Conservation (phyloP, 345 rosid genomes). For the Syzygium aqueum region DNA sequence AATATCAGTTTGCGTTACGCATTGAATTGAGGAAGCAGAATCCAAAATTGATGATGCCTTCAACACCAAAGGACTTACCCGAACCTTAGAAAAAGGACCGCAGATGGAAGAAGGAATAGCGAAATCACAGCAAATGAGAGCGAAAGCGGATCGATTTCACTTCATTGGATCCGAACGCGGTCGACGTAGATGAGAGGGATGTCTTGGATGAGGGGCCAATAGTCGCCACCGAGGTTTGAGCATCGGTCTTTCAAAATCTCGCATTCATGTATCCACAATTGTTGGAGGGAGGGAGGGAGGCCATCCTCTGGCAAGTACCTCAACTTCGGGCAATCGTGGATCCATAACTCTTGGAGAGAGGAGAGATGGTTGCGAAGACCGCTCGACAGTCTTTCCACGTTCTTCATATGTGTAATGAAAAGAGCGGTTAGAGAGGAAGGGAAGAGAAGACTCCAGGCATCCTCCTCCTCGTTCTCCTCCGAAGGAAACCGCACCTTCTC, state of each 20-base stretch:
- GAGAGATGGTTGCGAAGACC: neutral
- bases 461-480: neutral
- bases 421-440: neutral
- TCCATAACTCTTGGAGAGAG: accelerated
- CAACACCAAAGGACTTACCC: neutral
- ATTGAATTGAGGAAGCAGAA: neutral
- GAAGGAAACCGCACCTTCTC: neutral
- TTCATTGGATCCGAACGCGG: neutral
- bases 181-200: neutral
- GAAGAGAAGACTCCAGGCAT: neutral
- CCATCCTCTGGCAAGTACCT: neutral
- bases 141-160: neutral
- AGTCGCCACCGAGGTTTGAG: neutral
- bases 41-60: neutral
- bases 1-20: accelerated
- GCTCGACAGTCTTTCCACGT: neutral
- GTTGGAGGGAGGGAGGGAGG: neutral
- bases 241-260: neutral
- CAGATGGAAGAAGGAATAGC: neutral
- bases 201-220: neutral
- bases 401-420: accelerated
- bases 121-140: too few relatives aligned
- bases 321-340: neutral
- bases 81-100: neutral
- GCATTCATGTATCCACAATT: accelerated